A percentile compares a stretch with the other conserved stretches of the same genome.
Evolutionary conservation across 2,329 filamentous ascomycete genomes (phyloP).

Genomic region (Fusarium albosuccineum): DNA sequence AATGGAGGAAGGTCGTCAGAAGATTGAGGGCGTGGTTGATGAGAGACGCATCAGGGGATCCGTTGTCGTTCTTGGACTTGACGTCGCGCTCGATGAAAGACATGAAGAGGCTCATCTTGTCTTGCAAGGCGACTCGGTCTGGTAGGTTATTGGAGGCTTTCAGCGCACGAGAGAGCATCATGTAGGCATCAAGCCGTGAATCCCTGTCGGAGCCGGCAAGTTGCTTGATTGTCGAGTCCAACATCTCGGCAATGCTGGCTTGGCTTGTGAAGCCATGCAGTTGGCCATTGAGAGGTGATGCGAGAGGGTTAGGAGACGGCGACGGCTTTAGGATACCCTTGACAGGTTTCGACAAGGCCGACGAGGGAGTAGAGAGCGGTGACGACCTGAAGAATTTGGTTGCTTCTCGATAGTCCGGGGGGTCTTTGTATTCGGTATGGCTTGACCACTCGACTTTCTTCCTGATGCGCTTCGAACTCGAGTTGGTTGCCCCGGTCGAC

Average conservation of each 20-base stretch:
- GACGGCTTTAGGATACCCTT: conserved; percentile 85
- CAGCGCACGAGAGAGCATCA: conserved; percentile 79
- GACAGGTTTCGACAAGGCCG: conserved; percentile 60
- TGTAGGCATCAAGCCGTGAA: conserved; percentile 87
- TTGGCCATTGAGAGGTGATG: conserved; percentile 57
- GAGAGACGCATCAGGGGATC: conserved; percentile 75
- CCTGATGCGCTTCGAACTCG: conserved; percentile 59
- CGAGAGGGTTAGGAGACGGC: conserved; percentile 61
- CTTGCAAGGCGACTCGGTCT: conserved; percentile 76
- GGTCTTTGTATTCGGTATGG: conserved; percentile 68
- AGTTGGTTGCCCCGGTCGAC: conserved; percentile 56
- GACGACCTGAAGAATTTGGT: conserved; percentile 55
- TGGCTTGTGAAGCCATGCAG: conserved; percentile 53
- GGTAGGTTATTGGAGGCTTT: conserved; percentile 87
- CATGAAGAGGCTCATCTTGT: conserved; percentile 81
- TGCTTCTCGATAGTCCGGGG: conserved; percentile 59
- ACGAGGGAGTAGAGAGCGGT: conserved; percentile 56
- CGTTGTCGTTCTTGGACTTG: conserved; percentile 68
- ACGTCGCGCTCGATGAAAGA: conserved; percentile 90
- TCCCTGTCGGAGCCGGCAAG: conserved; percentile 80
- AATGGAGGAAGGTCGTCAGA: conserved; percentile 81
- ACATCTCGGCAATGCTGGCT: conserved; percentile 79
- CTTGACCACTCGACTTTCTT: conserved; percentile 71
- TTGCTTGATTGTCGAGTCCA: conserved; percentile 87
- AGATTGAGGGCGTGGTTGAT: conserved; percentile 83